Evolutionary conservation across 2,329 filamentous ascomycete species (phyloP), one percentile per base, ranked within the genome.

Genomic region (Ceratocystis cacaofunesta): DNA sequence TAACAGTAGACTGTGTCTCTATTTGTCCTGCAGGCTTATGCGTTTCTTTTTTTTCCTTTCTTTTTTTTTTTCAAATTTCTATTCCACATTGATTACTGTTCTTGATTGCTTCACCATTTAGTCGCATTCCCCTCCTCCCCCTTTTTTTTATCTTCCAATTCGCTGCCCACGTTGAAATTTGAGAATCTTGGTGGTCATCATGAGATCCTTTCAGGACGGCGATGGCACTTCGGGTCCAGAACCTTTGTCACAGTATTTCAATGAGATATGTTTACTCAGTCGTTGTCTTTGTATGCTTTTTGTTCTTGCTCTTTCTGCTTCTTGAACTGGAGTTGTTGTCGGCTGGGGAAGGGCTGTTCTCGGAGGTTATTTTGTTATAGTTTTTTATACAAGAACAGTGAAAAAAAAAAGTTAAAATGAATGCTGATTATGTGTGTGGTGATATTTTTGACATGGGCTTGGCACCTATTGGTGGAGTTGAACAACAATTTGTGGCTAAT

Each of bases 1-100:
- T 43, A 63, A 62, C 46, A 62, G 65, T 65, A 62, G 65, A 67
- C 65, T 52, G 65, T 62, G 65, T 67, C 65, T 67, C 62, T 65
- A 57, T 62, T 58, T 60, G 55, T 62, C 57, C 57, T 60, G 50
- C 62, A 61, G 62, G 62, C 48, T 61, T 60, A 41, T 41, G 10
- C 36, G 36, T 12, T 41, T 12, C 3, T 61, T 41, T 61, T 30
- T 61, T 30, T 15, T 5, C n/a, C 28, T 61, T 30, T 15, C n/a
- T 62, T 17, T 48, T 61, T 30, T 30, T 19, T 19, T 41, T 17
- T 17, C 28, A 52, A 19, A 19, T 43, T 48, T 61, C 22, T 19
- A 52, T 48, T 61, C 22, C 25, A 52, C 64, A 65, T 55, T 65
- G 36, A 64, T 64, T 57, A 36, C 36, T 64, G 36, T 19, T 28